phyloP scores from a whole-genome alignment of 2,329 filamentous ascomycete species.

The Fusarium sp. region DNA sequence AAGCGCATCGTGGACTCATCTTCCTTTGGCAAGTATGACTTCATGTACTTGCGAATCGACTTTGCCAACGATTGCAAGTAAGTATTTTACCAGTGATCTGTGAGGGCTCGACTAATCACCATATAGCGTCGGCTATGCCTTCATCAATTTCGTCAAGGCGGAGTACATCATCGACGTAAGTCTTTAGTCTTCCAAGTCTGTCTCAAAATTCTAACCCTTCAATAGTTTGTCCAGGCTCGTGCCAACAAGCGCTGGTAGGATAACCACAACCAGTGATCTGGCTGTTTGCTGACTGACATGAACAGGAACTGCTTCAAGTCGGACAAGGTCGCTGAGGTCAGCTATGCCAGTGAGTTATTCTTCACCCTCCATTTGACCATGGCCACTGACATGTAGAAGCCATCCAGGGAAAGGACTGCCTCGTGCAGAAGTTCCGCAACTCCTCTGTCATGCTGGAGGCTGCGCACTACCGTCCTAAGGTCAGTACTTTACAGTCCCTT shows the following conservation, averaged over 20 bases:
- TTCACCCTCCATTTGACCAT: accelerated
- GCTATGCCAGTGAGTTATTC: constrained; percentile 85
- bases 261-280: neutral
- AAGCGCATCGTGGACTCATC: constrained; percentile 83
- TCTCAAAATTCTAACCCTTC: constrained; percentile 30
- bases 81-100: constrained; percentile 49
- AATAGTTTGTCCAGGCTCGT: constrained; percentile 76
- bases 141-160: constrained; percentile 87
- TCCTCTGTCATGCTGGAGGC: constrained; percentile 94
- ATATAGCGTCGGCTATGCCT: constrained; percentile 90
- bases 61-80: constrained; percentile 87
- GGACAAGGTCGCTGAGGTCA: constrained; percentile 88
- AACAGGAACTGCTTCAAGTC: constrained; percentile 82
- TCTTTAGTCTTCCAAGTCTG: constrained; percentile 1
- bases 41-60: constrained; percentile 93
- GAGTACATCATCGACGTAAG: constrained; percentile 77
- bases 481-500: constrained; percentile 49
- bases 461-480: constrained; percentile 84
- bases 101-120: constrained; percentile 39
- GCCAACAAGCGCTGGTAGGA: constrained; percentile 76
- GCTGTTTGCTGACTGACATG: constrained; percentile 1
- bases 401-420: constrained; percentile 90
- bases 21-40: constrained; percentile 87
- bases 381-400: constrained; percentile 61
- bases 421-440: constrained; percentile 96